phyloP scores from a whole-genome alignment of 2,329 filamentous ascomycete genomes.

The Fusarium duplospermum region DNA sequence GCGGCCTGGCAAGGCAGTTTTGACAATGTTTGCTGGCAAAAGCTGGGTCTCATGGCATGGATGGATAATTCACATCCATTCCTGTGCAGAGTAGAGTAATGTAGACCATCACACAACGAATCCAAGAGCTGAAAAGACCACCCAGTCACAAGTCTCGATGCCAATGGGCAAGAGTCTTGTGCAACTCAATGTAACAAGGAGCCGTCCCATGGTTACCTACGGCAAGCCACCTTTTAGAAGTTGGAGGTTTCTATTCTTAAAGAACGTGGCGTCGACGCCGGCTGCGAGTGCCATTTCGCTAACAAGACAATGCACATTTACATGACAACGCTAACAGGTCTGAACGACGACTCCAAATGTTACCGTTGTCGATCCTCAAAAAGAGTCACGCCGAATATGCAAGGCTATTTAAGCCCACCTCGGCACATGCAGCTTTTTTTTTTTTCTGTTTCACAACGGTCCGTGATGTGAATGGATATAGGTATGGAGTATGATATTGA shows the following conservation, averaged over 20 bases:
- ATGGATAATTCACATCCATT: neutral
- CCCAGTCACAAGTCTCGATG: neutral
- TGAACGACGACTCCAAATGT: neutral
- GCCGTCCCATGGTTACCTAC: neutral
- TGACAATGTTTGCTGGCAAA: neutral
- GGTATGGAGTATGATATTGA: neutral
- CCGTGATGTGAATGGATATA: neutral
- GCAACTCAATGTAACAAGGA: slow-evolving; percentile 2
- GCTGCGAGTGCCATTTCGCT: slow-evolving; percentile 6
- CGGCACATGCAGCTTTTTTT: neutral
- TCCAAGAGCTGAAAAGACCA: neutral
- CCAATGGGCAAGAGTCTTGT: neutral
- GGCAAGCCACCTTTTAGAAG: neutral
- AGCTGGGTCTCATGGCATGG: neutral
- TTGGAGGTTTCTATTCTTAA: slow-evolving; percentile 38
- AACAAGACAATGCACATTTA: neutral
- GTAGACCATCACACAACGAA: neutral
- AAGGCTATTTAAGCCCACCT: neutral
- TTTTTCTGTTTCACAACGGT: neutral
- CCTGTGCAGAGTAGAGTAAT: neutral
- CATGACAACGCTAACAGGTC: neutral
- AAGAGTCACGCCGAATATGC: slow-evolving; percentile 10
- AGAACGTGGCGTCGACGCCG: slow-evolving; percentile 12
- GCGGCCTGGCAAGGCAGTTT: slow-evolving; percentile 18
- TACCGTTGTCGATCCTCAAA: neutral